Conservation (phyloP, 2,329 filamentous ascomycete genomes). For the Hypoxylon sp. region DNA sequence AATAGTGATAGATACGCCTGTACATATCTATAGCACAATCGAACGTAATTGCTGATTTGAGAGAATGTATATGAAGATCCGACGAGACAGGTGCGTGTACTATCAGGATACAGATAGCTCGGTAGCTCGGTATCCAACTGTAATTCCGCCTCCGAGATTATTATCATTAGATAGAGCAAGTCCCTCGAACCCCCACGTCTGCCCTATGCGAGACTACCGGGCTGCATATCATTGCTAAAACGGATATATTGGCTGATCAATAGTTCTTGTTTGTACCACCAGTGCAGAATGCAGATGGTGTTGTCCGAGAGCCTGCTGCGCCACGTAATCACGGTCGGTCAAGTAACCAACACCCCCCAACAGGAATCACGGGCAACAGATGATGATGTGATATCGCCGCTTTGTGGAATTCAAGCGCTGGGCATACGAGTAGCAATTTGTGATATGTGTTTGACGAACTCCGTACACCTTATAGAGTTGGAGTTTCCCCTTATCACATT, state of each 20-base stretch:
- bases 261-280: constrained; percentile 9
- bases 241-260: constrained; percentile 29
- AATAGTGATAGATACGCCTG: neutral
- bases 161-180: constrained; percentile 33
- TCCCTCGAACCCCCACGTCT: constrained; percentile 20
- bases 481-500: constrained; percentile 8
- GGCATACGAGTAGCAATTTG: constrained; percentile 4
- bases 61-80: neutral
- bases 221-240: constrained; percentile 32
- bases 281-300: constrained; percentile 9
- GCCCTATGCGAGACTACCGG: constrained; percentile 15
- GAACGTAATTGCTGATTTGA: constrained; percentile 2
- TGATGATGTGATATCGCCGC: constrained; percentile 17
- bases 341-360: constrained; percentile 11
- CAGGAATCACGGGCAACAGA: neutral
- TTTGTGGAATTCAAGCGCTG: constrained; percentile 8
- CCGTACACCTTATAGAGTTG: constrained; percentile 4
- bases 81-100: constrained; percentile 5
- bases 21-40: neutral
- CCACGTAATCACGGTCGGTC: constrained; percentile 12
- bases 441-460: constrained; percentile 15
- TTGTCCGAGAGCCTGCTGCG: constrained; percentile 8
- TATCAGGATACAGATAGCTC: constrained; percentile 6
- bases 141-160: constrained; percentile 17
- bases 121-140: constrained; percentile 16